These are phyloP conservation scores for Exophiala oligosperma DNA, from an alignment of 2,329 filamentous ascomycete genomes.

Conservation along the genomic window DNA sequence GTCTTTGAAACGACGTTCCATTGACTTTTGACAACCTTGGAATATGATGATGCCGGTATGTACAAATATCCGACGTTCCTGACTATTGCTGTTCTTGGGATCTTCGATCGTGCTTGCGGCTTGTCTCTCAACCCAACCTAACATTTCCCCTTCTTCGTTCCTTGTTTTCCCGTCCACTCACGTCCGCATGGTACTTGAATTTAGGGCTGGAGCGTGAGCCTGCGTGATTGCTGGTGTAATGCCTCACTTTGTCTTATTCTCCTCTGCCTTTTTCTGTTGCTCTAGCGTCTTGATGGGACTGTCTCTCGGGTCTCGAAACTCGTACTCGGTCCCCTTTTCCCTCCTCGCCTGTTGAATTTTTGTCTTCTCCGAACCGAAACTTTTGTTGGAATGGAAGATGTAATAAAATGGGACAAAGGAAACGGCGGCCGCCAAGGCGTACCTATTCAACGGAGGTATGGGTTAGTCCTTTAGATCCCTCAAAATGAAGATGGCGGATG, in stretches of 20 bases:
- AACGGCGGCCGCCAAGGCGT: background rate
- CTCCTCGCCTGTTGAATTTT: conserved; percentile 9
- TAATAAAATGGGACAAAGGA: conserved; percentile 19
- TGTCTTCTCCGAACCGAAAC: conserved; percentile 2
- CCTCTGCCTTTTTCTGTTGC: conserved; percentile 18
- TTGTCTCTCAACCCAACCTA: too few relatives aligned
- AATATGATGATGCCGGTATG: too few relatives aligned
- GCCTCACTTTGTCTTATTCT: background rate
- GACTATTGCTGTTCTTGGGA: too few relatives aligned
- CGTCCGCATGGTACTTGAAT: too few relatives aligned
- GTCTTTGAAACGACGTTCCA: too few relatives aligned
- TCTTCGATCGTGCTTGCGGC: too few relatives aligned
- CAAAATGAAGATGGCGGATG: too few relatives aligned
- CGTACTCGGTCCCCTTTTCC: conserved; percentile 4
- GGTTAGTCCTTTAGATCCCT: background rate
- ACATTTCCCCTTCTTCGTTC: background rate
- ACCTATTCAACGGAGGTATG: background rate
- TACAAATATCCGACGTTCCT: too few relatives aligned
- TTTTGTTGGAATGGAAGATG: conserved; percentile 19
- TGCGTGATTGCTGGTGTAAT: too few relatives aligned
- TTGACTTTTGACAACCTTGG: too few relatives aligned
- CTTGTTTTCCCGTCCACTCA: background rate
- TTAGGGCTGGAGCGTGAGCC: too few relatives aligned
- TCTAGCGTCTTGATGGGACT: conserved; percentile 20
- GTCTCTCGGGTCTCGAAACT: conserved; percentile 21